Base-by-base conservation (phyloP, 805 yeast species). In the Zygotorulaspora chibaensis region DNA sequence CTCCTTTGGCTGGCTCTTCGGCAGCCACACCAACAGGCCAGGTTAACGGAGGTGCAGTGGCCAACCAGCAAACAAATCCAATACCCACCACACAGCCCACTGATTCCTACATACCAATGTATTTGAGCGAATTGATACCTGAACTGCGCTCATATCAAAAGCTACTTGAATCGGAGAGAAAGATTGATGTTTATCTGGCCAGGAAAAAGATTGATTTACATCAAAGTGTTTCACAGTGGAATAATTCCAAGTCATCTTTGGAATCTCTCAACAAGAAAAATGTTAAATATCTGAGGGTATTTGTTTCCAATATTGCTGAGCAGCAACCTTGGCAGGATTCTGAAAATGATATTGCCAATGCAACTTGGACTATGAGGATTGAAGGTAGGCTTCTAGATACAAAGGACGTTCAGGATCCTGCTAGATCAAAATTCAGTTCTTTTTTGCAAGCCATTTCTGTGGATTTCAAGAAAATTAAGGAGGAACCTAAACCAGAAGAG, bases 241-340 rank as follows among this genome's bases (percentile, higher is more conserved):
- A 70, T 57, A 69, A 72, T 62, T 52, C 70, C 47, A 52, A 66
- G 67, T 71, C 51, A 60, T 44, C 51, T n/a, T 37, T 42, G 25
- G 38, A 40, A 8, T 42, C 50, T 7, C 48, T 43, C 18, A 49
- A 46, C 17, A 49, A 42, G 31, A 38, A 49, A 8, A 44, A 44
- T 12, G 77, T 77, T 51, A 79, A 79, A 30, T 83, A 84, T 11
- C 73, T 93, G 55, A 78, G 98, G 46, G 77, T 93, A 13, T 91
- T 82, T 60, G 73, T 93, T 15, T 88, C 90, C 58, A 88, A 87
- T 61, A 83, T 87, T 3, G 72, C 84, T 26, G 86, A 83, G 50
- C 86, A 87, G 62, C 98, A 91, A 68, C 87, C 91, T 36, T 93
- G 98, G 98, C 91, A 85, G 62, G 51, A 59, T 20, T 51, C 57